Base-by-base conservation (phyloP, 352 stramenopile genomes). In the Pythium biforme region DNA sequence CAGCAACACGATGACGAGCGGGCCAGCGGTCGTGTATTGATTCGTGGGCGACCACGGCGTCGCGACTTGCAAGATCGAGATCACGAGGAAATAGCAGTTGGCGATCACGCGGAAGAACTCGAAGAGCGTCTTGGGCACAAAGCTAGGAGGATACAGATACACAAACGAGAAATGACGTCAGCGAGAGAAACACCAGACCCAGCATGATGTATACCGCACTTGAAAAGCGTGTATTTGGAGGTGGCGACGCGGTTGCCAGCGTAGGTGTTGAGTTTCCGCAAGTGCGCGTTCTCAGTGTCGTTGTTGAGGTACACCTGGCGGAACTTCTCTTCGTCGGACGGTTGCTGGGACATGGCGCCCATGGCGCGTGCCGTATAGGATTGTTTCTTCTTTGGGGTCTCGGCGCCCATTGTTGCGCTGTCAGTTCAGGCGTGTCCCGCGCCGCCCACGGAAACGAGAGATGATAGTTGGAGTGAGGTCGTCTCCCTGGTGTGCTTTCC, bases 21-120 rank as follows among this genome's bases (percentile, higher is more conserved):
- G 87, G 0, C 76, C 77, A 0, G 80, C 76, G 0, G 87, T 94
- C 2, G 87, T 93, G 62, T 87, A 94, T 54, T 85, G 77, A 55
- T 91, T 92, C 5, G 82, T 89, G 3, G 85, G 77, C 0, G 76
- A 91, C 68, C 82, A 86, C 17, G 79, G 53, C 23, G 77, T 88
- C n/a, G 76, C 77, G 33, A 88, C 72, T 62, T 98, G 97, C 29
- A 99, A 79, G 54, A 95, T 81, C 2, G 92, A 96, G 60, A 99
- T 96, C 47, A 95, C 72, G 17, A 98, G 67, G 66, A 99, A 99
- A 72, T 98, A 98, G 66, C 97, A 85, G 69, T 98, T 99, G 20
- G 88, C 93, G 68, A 98, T 90, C 50, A 95, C 79, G 27, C 92
- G 81, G 73, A 98, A 98, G 74, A 98, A 97, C 71, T 98, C 90